These are phyloP conservation scores for Calonectria crousiana DNA, from an alignment of 2,329 filamentous ascomycete genomes.

Conservation along the genomic window DNA sequence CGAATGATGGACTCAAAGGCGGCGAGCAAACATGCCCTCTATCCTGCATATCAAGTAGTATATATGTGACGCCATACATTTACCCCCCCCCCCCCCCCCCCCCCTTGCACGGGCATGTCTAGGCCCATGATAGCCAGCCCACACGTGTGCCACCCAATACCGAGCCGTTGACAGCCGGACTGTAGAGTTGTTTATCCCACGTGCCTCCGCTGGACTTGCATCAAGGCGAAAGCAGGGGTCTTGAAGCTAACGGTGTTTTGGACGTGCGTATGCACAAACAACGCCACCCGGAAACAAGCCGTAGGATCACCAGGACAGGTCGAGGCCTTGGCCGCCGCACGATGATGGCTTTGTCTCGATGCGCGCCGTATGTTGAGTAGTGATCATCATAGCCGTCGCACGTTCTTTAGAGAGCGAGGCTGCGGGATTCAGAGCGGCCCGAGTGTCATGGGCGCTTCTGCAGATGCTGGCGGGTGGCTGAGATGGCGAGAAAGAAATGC, in stretches of 20 bases:
- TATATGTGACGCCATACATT: conserved; percentile 16
- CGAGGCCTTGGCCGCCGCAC: background rate
- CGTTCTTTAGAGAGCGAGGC: background rate
- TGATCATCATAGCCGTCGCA: background rate
- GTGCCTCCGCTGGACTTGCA: background rate
- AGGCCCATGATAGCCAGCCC: background rate
- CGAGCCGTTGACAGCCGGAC: background rate
- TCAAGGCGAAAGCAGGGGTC: background rate
- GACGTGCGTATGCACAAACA: background rate
- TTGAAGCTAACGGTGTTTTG: background rate
- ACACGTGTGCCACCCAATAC: background rate
- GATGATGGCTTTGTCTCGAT: background rate
- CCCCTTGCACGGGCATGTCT: background rate
- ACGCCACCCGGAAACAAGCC: background rate
- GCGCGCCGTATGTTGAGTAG: background rate
- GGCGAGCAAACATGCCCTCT: conserved; percentile 47
- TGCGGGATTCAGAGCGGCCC: background rate
- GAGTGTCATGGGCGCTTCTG: background rate
- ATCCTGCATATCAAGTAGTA: conserved; percentile 11
- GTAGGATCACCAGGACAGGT: background rate
- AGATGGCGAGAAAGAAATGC: background rate
- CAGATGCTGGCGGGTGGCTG: background rate
- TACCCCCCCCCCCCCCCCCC: too few relatives aligned
- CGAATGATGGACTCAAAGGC: conserved; percentile 29
- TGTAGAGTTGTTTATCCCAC: background rate